Conservation (phyloP, 345 rosid genomes). For the Eutrema yunnanense region DNA sequence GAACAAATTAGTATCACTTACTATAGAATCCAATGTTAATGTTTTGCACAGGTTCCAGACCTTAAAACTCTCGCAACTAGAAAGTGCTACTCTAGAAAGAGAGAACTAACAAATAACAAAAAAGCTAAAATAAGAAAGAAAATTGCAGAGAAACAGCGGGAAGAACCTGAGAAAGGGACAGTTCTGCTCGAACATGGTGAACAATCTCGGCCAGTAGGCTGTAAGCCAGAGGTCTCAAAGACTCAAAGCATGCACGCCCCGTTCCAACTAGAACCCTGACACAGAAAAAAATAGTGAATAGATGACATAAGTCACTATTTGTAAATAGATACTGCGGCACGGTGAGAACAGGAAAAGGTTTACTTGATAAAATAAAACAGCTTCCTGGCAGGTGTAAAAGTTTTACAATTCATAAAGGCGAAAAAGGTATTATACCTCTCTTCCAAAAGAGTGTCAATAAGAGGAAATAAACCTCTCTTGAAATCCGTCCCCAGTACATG, state of each 20-base stretch:
- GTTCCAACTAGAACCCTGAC: constrained; percentile 93
- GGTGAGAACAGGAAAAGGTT: not conserved
- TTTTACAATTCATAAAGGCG: not conserved
- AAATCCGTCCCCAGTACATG: constrained; percentile 98
- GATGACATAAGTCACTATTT: not conserved
- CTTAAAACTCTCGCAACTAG: not conserved
- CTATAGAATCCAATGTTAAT: not conserved
- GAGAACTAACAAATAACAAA: not conserved
- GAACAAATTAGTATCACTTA: constrained; percentile 7
- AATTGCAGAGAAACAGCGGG: not conserved
- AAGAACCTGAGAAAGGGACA: constrained; percentile 77
- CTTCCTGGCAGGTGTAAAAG: not conserved
- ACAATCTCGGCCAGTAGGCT: constrained; percentile 97
- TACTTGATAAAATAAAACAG: constrained; percentile 10
- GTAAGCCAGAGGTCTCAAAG: constrained; percentile 96
- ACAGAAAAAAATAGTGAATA: not conserved
- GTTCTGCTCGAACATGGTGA: constrained; percentile 93
- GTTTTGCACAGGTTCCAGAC: not conserved
- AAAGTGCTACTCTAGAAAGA: not conserved
- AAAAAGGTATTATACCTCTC: constrained; percentile 54
- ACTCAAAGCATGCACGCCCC: constrained; percentile 93
- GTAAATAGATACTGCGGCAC: not conserved
- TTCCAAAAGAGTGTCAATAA: constrained; percentile 87
- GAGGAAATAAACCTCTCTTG: constrained; percentile 95
- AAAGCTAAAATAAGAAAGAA: not conserved